Evolutionary conservation across 1,284 basidiomycete genomes (phyloP), one percentile per base, ranked within the genome.

Genomic region (Boletus smithii): DNA sequence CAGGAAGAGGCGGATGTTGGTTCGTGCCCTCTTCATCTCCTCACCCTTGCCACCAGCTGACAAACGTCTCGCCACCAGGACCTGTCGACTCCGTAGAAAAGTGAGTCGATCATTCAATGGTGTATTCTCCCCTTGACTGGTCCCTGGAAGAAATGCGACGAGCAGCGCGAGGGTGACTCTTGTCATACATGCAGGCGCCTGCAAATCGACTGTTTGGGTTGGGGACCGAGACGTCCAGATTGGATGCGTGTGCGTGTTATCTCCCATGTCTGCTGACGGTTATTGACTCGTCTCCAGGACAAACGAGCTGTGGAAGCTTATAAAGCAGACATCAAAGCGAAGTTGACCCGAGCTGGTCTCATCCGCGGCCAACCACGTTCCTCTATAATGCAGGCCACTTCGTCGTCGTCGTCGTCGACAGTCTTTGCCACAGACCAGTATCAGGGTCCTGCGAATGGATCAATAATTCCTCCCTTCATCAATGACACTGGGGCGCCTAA

Each of bases 241-340:
- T 89, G 86, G 87, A 88, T 89, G 86, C 70, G 85, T 55, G 87
- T 88, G 58, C 68, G 85, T 75, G 31, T 30, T 23, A 29, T 30
- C 31, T 54, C 40, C 48, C 27, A 39, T 35, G 35, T 38, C 30
- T 53, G 38, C 45, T 47, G 44, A 29, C 26, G 22, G 34, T 23
- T 13, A 32, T 39, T 58, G 43, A 59, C 36, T 27, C 35, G 30
- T 41, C 46, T 51, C 44, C 62, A 90, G 87, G 86, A 90, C 65
- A 90, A 90, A 67, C 80, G 83, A 56, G 79, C 79, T n/a, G 85
- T 88, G 32, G 84, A 88, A 57, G 75, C 73, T 35, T 89, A 88
- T 74, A 89, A 88, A 65, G 84, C 84, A n/a, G 76, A 80, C 49
- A 90, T 90, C 67, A 90, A 89, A 66, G 79, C 83, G 35, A 83